Percentiles rank a stretch among this genome's conserved stretches.
phyloP scores from a whole-genome alignment of 2,329 filamentous ascomycete genomes.

The Apiospora marii region DNA sequence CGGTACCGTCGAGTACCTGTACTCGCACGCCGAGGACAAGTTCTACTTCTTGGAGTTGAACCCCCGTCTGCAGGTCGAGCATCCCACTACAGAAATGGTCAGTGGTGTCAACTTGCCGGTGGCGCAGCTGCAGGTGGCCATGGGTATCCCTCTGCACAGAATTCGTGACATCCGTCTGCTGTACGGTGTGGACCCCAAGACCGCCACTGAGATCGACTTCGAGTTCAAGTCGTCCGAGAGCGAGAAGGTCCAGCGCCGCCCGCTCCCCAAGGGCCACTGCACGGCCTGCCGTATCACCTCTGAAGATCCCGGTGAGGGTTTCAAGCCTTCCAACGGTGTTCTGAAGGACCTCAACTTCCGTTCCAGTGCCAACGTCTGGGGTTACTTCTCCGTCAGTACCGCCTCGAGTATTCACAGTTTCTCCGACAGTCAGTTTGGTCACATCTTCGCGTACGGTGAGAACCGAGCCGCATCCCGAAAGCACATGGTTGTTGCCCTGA shows the following conservation, averaged over 20 bases:
- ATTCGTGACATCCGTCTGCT: slow-evolving; percentile 95
- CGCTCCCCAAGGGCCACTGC: slow-evolving; percentile 93
- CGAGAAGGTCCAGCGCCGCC: slow-evolving; percentile 83
- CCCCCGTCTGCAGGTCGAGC: slow-evolving; percentile 98
- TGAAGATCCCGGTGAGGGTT: slow-evolving; percentile 97
- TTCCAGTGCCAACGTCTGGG: slow-evolving; percentile 98
- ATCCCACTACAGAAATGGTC: slow-evolving; percentile 99
- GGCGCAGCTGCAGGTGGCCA: slow-evolving; percentile 97
- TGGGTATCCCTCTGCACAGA: slow-evolving; percentile 95
- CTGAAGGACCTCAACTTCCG: slow-evolving; percentile 99
- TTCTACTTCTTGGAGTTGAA: slow-evolving; percentile 99
- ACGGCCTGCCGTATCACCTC: slow-evolving; percentile 99
- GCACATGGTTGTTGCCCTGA: slow-evolving; percentile 98
- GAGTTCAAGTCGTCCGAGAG: slow-evolving; percentile 91
- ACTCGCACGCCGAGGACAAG: slow-evolving; percentile 96
- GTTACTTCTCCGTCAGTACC: slow-evolving; percentile 98
- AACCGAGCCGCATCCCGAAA: slow-evolving; percentile 95
- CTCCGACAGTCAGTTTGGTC: slow-evolving; percentile 98
- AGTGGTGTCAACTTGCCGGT: slow-evolving; percentile 96
- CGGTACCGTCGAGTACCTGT: slow-evolving; percentile 98
- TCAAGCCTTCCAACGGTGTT: slow-evolving; percentile 98
- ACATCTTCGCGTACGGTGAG: slow-evolving; percentile 99
- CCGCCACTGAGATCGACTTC: slow-evolving; percentile 89
- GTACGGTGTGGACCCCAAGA: slow-evolving; percentile 93
- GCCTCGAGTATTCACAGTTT: slow-evolving; percentile 98